A percentile compares a stretch with the other conserved stretches of the same genome.
Evolutionary conservation across 192 early-diverging fungal species (phyloP).

Genomic region (Entomortierella lignicola): DNA sequence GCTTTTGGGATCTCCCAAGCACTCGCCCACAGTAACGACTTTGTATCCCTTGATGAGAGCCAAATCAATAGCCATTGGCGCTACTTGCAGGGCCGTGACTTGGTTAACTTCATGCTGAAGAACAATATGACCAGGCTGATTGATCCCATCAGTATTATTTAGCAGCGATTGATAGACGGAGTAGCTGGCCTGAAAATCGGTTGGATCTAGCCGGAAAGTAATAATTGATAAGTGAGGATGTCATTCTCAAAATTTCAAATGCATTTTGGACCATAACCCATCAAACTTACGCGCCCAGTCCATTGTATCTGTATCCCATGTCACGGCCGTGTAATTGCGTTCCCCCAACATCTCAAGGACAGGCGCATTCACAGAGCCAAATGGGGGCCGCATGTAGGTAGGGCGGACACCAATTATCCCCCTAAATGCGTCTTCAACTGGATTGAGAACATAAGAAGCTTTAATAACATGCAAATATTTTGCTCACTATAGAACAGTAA

Average conservation of each 20-base stretch:
- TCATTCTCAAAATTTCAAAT: too few species aligned
- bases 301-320: conserved; percentile 57
- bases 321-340: conserved; percentile 56
- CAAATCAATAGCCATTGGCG: conserved; percentile 54
- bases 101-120: conserved; percentile 56
- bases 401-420: conserved; percentile 61
- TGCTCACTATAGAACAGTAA: too few species aligned
- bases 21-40: conserved; percentile 60
- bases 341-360: conserved; percentile 39
- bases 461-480: too few species aligned
- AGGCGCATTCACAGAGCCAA: conserved; percentile 45
- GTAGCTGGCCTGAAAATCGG: conserved; percentile 19
- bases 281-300: conserved; percentile 46
- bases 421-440: conserved; percentile 58
- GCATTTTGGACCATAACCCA: neutral
- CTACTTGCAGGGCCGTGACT: conserved; percentile 50
- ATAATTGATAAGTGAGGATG: too few species aligned
- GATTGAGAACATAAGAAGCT: too few species aligned
- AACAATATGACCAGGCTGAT: conserved; percentile 47
- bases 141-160: conserved; percentile 1
- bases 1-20: conserved; percentile 41
- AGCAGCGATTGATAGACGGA: conserved; percentile 17
- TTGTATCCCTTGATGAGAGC: conserved; percentile 54
- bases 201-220: conserved; percentile 17
- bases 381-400: conserved; percentile 68